Evolutionary conservation across 2,329 filamentous ascomycete genomes (phyloP), one percentile per base, ranked within the genome.

Genomic region (Sporothrix schenckii): DNA sequence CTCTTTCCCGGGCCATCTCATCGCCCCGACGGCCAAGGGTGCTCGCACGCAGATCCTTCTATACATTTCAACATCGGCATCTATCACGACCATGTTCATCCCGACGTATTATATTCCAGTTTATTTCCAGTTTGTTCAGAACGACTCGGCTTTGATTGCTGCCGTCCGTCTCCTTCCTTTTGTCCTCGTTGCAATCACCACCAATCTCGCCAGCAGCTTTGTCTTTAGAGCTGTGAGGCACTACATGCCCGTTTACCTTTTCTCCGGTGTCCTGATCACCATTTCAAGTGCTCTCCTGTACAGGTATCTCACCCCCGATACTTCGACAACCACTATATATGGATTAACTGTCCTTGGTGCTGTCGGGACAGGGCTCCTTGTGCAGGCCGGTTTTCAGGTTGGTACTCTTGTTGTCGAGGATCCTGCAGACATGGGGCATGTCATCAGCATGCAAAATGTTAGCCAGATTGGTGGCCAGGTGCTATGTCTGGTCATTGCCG

Each of bases 91-190:
- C 10, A 79, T 81, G 71, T 81, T 80, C 16, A 76, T 82, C 60
- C 74, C 80, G 0, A 77, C 84, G 7, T 88, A 87, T 77, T 88
- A 84, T 76, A 82, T 84, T 9, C 86, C 86, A 0, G 77, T 87
- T 0, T 87, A 81, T 77, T 87, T 87, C 75, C 82, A 85, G 70
- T 88, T 87, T 74, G 80, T 80, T 0, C 79, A 77, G 2, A 81
- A 81, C 4, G 79, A 83, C 41, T 77, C 74, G 2, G 79, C 82
- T 0, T 74, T 84, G 3, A 70, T 54, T 14, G 49, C 63, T 2
- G 63, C 63, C n/a, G 63, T 66, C 19, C 63, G 63, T 4, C n/a
- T 66, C 0, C 76, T 85, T 1, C 83, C 82, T 2, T 81, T 81
- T 73, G 80, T 83, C 68, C 74, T 80, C 24, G 72, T 81, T 63